Conservation (phyloP, 352 stramenopile genomes). For the Phytophthora palmivora region DNA sequence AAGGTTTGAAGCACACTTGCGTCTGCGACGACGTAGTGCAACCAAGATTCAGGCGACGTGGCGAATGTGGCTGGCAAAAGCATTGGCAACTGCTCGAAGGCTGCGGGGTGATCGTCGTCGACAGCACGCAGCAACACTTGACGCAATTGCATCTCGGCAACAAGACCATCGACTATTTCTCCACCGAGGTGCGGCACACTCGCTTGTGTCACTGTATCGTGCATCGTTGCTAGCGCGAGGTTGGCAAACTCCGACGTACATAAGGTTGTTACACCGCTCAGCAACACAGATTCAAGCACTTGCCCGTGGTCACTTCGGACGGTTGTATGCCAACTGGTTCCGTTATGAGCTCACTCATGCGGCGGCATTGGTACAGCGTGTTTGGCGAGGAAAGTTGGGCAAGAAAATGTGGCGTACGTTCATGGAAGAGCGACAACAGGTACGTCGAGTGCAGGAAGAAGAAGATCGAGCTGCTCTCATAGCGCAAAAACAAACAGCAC, state of each 20-base stretch:
- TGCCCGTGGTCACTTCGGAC: slow-evolving; percentile 56
- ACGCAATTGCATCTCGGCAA: slow-evolving; percentile 25
- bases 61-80: slow-evolving; percentile 81
- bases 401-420: slow-evolving; percentile 66
- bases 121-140: slow-evolving; percentile 45
- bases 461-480: slow-evolving; percentile 65
- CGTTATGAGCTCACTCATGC: slow-evolving; percentile 42
- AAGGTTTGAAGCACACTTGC: slow-evolving; percentile 47
- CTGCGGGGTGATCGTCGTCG: slow-evolving; percentile 46
- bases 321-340: slow-evolving; percentile 40
- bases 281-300: slow-evolving; percentile 70
- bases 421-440: slow-evolving; percentile 50
- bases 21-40: slow-evolving; percentile 43
- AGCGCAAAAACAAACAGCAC: slow-evolving; percentile 63
- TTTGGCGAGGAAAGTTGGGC: slow-evolving; percentile 64
- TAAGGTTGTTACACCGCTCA: slow-evolving; percentile 47
- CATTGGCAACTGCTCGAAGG: slow-evolving; percentile 43
- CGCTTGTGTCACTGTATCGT: slow-evolving; percentile 58
- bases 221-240: slow-evolving; percentile 53
- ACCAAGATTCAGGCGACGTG: slow-evolving; percentile 75
- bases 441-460: slow-evolving; percentile 60
- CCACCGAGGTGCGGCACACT: slow-evolving; percentile 60
- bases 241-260: slow-evolving; percentile 62
- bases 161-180: slow-evolving; percentile 49
- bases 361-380: slow-evolving; percentile 52